A percentile compares a stretch with the other conserved stretches of the same genome.
Conservation (phyloP, 495 filamentous ascomycete genomes). For the Aspergillus hancockii region DNA sequence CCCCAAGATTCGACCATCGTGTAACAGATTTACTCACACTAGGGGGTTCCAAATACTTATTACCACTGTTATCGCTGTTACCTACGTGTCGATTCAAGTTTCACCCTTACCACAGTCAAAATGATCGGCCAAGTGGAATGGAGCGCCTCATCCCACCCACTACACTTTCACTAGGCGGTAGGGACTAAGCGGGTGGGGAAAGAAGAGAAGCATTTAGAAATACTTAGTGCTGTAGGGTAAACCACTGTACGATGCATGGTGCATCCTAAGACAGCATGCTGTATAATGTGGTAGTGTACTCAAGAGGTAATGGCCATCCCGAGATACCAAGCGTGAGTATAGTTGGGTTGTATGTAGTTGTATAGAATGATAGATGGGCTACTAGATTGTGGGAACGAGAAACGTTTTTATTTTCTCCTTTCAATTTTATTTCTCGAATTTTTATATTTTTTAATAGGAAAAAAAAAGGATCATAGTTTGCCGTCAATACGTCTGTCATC, state of each 20-base stretch:
- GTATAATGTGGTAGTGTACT: background rate
- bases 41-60: background rate
- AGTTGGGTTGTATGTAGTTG: background rate
- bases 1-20: background rate
- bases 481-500: background rate
- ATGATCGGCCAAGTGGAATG: conserved; percentile 32
- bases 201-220: conserved; percentile 17
- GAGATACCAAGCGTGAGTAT: background rate
- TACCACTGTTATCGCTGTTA: background rate
- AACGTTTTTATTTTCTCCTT: too few species aligned
- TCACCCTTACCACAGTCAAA: conserved; percentile 20
- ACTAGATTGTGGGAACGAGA: background rate
- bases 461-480: background rate
- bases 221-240: conserved; percentile 5
- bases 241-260: conserved; percentile 20
- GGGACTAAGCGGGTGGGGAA: conserved; percentile 24
- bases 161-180: conserved; percentile 1
- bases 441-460: background rate
- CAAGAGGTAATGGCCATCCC: background rate
- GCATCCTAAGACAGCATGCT: conserved; percentile 7
- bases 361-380: background rate
- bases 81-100: conserved; percentile 14
- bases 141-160: conserved; percentile 24
- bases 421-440: background rate
- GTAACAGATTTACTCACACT: background rate